phyloP scores from a whole-genome alignment of 495 filamentous ascomycete species.

The Jackrogersella minutella region DNA sequence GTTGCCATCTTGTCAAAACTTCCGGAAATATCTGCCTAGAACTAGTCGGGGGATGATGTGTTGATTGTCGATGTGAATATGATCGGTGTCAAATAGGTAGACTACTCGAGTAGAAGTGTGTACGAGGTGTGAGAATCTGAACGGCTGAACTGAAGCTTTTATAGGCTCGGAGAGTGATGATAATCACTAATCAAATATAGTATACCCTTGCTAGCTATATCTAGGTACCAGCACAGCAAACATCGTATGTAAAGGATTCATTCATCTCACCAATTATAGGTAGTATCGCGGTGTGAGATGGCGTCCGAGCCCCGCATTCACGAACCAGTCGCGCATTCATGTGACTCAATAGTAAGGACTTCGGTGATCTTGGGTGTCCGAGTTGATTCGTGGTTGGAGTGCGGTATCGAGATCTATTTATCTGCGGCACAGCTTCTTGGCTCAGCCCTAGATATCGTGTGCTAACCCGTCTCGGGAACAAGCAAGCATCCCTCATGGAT shows the following conservation, averaged over 20 bases:
- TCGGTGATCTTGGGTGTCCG: conserved; percentile 34
- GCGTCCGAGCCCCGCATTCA: conserved; percentile 25
- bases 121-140: background rate
- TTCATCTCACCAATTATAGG: background rate
- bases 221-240: background rate
- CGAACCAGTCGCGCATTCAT: conserved; percentile 31
- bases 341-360: conserved; percentile 29
- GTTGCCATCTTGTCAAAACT: conserved; percentile 27
- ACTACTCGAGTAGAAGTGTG: background rate
- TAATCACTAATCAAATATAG: background rate
- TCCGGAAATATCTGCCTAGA: background rate
- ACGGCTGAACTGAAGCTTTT: background rate
- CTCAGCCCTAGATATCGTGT: background rate
- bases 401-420: background rate
- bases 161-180: background rate
- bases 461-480: background rate
- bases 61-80: background rate
- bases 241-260: background rate
- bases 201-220: background rate
- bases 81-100: background rate
- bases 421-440: background rate
- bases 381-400: conserved; percentile 9
- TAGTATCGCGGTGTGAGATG: conserved; percentile 12
- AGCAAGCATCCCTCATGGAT: background rate
- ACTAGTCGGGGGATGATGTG: background rate